Evolutionary conservation across 495 filamentous ascomycete species (phyloP).

Genomic region (Articulospora tetracladia): DNA sequence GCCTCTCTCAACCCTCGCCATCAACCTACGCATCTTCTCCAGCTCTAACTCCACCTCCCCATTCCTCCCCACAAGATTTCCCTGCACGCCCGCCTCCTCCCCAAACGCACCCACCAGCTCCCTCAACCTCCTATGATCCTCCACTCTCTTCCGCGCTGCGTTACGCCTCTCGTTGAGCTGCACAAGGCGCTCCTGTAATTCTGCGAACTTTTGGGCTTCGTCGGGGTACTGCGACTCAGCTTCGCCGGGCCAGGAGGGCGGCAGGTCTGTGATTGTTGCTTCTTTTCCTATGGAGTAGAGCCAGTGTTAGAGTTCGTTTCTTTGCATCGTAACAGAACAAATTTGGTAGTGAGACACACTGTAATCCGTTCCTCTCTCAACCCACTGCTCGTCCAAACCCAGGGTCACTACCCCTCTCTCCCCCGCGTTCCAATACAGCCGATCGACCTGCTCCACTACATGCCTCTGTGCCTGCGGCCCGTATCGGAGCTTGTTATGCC

Average conservation of each 20-base stretch:
- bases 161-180: conserved; percentile 48
- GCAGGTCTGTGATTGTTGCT: conserved; percentile 38
- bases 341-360: conserved; percentile 9
- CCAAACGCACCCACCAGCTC: conserved; percentile 58
- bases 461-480: conserved; percentile 71
- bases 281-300: conserved; percentile 30
- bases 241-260: conserved; percentile 36
- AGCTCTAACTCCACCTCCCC: conserved; percentile 71
- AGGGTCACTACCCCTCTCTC: conserved; percentile 27
- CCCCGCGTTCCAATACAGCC: conserved; percentile 59
- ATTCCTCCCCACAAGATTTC: conserved; percentile 71
- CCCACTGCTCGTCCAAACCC: conserved; percentile 37
- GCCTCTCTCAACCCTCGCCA: conserved; percentile 64
- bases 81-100: conserved; percentile 59
- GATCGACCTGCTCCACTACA: conserved; percentile 78
- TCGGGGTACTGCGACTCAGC: conserved; percentile 24
- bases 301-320: background rate
- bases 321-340: background rate
- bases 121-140: conserved; percentile 52
- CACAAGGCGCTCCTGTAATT: conserved; percentile 47
- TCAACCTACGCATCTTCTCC: conserved; percentile 71
- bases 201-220: conserved; percentile 46
- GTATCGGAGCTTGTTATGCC: conserved; percentile 70
- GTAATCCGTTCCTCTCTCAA: conserved; percentile 43
- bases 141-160: conserved; percentile 49